A percentile compares a stretch with the other conserved stretches of the same genome.
These are phyloP conservation scores for Rhodamnia rubescens DNA, from an alignment of 345 rosid genomes.

Conservation along the genomic window DNA sequence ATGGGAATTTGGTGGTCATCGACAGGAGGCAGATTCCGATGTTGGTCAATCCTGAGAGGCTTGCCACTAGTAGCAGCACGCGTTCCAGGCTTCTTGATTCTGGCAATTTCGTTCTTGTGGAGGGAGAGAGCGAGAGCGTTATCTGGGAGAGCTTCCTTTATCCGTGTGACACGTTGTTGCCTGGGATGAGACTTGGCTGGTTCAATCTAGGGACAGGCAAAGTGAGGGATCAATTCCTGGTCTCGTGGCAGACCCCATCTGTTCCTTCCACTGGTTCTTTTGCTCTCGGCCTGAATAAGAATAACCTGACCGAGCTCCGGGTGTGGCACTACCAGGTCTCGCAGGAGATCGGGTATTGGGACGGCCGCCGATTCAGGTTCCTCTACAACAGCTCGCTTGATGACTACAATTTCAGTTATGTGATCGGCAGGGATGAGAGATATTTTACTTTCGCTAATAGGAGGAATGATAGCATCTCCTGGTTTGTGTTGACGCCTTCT, in stretches of 20 bases:
- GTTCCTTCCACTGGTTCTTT: neutral
- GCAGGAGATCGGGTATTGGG: neutral
- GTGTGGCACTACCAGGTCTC: neutral
- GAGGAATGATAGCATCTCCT: neutral
- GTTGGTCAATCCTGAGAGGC: neutral
- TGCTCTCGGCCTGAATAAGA: neutral
- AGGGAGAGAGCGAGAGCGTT: neutral
- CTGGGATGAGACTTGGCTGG: conserved; percentile 1
- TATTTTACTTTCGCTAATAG: neutral
- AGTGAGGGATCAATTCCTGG: neutral
- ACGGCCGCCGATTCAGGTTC: neutral
- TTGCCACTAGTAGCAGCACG: neutral
- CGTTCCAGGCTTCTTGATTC: neutral
- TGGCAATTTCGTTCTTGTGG: neutral
- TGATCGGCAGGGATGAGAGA: neutral
- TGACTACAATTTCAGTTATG: conserved; percentile 1
- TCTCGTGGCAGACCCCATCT: neutral
- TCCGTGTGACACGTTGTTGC: neutral
- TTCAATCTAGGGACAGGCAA: neutral
- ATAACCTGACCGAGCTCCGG: neutral
- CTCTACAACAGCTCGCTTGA: neutral
- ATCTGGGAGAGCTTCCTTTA: conserved; percentile 1
- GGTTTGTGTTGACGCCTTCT: conserved; percentile 2
- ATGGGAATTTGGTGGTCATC: neutral
- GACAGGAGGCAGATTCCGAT: neutral